These are phyloP conservation scores for Aphanomyces astaci DNA, from an alignment of 352 stramenopile genomes.

Conservation along the genomic window DNA sequence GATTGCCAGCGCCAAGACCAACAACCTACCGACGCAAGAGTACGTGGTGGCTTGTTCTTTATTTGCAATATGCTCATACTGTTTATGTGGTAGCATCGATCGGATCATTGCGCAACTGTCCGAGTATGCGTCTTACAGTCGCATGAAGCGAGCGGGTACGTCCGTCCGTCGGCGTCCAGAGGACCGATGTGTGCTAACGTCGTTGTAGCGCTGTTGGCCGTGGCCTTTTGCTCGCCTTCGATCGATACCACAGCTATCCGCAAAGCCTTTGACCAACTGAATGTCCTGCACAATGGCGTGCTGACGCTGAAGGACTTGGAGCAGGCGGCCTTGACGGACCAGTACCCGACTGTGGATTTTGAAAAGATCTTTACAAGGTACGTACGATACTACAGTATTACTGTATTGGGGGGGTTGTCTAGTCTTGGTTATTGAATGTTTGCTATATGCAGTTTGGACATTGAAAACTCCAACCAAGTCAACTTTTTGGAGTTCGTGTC, in stretches of 20 bases:
- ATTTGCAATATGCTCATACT: too few relatives aligned
- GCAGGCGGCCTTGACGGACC: constrained; percentile 32
- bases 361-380: constrained; percentile 57
- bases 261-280: constrained; percentile 73
- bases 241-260: constrained; percentile 42
- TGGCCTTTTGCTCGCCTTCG: constrained; percentile 66
- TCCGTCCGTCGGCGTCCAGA: too few relatives aligned
- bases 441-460: constrained; percentile 42
- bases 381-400: too few relatives aligned
- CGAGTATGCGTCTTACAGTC: constrained; percentile 51
- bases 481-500: constrained; percentile 76
- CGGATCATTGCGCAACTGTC: constrained; percentile 23
- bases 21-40: constrained; percentile 38
- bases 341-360: constrained; percentile 55
- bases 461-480: constrained; percentile 62
- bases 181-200: too few relatives aligned
- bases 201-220: constrained; percentile 44
- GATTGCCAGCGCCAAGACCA: constrained; percentile 47
- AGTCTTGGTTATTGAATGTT: not conserved
- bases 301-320: constrained; percentile 64
- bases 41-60: too few relatives aligned
- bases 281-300: constrained; percentile 52
- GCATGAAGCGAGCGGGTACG: constrained; percentile 25
- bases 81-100: constrained; percentile 1
- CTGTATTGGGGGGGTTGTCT: not conserved